Base-by-base conservation (phyloP, 1,284 basidiomycete species). In the Austropuccinia psidii region DNA sequence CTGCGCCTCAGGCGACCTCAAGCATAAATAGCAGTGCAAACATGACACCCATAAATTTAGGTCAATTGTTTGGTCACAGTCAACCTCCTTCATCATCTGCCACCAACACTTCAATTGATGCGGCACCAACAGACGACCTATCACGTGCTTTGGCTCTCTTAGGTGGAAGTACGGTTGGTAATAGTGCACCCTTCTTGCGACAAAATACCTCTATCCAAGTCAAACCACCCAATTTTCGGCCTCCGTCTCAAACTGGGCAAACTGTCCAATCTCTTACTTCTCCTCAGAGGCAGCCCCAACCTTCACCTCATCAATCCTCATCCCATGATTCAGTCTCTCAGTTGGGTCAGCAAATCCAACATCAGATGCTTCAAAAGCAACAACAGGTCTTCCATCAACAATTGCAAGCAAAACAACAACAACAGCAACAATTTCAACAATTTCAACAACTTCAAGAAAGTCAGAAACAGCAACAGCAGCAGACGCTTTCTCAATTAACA, bases 381-480 rank as follows among this genome's bases (percentile, higher is more conserved):
- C 67, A 69, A 33, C 67, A 69, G 27, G 9, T 58, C 19, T 47
- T 58, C 19, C 67, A 69, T n/a, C 55, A 24, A 58, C 54, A 47
- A 31, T 31, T 27, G 1, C 50, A 57, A 47, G 31, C 29, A 21
- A 49, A 68, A 24, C 65, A 31, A 39, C 50, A 69, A 45, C 66
- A 69, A 24, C 66, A 69, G 27, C 66, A 69, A 39, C 39, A 69
- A 43, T 15, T 57, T 8, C 50, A 65, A 21, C 62, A 65, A 37
- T 45, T 49, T 4, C 62, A 65, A 31, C 62, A 65, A 50, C 62
- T 49, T 13, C 62, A 65, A 65, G 43, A 65, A 50, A 29, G 15
- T 29, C 62, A 65, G 27, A 47, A 65, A 47, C 35, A 45, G n/a
- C 62, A 65, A 43, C 15, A 43, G 5, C 62, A 65, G n/a, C 62